phyloP scores from a whole-genome alignment of 2,329 filamentous ascomycete genomes.

The Tolypocladium endophyticum region DNA sequence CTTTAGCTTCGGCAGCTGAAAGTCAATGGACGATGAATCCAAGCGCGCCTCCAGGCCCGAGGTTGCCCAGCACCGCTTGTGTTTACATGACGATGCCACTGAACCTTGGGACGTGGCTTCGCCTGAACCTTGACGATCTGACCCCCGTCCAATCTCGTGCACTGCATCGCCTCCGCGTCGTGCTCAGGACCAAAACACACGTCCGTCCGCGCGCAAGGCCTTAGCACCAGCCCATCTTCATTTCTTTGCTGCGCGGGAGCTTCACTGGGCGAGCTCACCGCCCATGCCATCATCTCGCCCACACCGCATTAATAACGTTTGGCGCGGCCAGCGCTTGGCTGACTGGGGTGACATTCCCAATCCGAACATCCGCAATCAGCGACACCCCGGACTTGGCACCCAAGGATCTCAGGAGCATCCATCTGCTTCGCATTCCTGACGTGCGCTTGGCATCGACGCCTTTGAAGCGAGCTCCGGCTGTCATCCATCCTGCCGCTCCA shows the following conservation, averaged over 20 bases:
- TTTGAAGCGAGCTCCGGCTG: not conserved
- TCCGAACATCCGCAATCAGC: not conserved
- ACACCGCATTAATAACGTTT: not conserved
- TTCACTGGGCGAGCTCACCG: not conserved
- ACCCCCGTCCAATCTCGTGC: not conserved
- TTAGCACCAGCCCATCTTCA: not conserved
- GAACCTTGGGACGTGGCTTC: not conserved
- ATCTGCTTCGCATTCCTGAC: no score
- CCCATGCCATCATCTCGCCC: not conserved
- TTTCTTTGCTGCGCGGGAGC: not conserved
- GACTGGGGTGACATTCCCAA: not conserved
- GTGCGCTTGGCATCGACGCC: not conserved
- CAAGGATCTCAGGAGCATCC: not conserved
- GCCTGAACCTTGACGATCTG: not conserved
- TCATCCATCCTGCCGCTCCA: not conserved
- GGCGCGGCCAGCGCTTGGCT: not conserved
- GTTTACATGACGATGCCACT: not conserved
- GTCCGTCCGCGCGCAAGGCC: not conserved
- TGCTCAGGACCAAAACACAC: not conserved
- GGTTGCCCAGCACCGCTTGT: not conserved
- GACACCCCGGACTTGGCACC: conserved; percentile 1
- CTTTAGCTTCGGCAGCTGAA: not conserved
- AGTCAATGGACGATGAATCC: not conserved
- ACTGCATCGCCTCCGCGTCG: not conserved
- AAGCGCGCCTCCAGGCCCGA: not conserved